Percentiles rank a stretch among this genome's conserved stretches.
phyloP scores from a whole-genome alignment of 306 rosid genomes.

The Benincasa hispida region DNA sequence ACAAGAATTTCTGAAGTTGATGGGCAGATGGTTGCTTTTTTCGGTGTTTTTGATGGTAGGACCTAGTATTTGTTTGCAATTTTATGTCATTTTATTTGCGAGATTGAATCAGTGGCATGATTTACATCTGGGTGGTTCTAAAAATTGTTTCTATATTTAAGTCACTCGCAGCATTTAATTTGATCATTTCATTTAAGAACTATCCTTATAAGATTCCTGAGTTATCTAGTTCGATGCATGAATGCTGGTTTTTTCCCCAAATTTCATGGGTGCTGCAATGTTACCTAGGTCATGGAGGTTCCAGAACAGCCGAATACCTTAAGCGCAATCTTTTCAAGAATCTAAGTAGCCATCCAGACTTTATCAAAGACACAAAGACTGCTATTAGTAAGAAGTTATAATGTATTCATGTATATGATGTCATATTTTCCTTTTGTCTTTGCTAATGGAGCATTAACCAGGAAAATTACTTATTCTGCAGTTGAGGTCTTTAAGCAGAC shows the following conservation, averaged over 20 bases:
- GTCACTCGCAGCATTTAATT: background rate
- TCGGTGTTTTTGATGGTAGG: slow-evolving; percentile 91
- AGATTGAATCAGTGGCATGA: background rate
- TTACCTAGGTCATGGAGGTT: slow-evolving; percentile 75
- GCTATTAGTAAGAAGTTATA: slow-evolving; percentile 48
- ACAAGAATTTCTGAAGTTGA: slow-evolving; percentile 61
- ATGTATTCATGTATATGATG: background rate
- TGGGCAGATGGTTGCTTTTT: slow-evolving; percentile 81
- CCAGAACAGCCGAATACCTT: slow-evolving; percentile 73
- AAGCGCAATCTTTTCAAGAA: slow-evolving; percentile 67
- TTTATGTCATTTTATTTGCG: background rate
- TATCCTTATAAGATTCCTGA: background rate
- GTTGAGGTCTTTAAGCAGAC: slow-evolving; percentile 78
- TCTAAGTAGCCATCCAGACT: slow-evolving; percentile 64
- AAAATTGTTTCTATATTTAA: background rate
- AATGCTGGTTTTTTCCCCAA: background rate
- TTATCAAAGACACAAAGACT: slow-evolving; percentile 62
- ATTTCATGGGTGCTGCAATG: slow-evolving; percentile 2
- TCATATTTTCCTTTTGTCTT: background rate
- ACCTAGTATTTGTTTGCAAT: slow-evolving; percentile 3
- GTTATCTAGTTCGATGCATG: background rate
- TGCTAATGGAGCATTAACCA: background rate
- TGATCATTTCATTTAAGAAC: background rate
- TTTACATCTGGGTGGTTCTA: background rate
- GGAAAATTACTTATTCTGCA: slow-evolving; percentile 21